phyloP scores from a whole-genome alignment of 164 flowering plant genomes.

The Paratinospora sagittata region DNA sequence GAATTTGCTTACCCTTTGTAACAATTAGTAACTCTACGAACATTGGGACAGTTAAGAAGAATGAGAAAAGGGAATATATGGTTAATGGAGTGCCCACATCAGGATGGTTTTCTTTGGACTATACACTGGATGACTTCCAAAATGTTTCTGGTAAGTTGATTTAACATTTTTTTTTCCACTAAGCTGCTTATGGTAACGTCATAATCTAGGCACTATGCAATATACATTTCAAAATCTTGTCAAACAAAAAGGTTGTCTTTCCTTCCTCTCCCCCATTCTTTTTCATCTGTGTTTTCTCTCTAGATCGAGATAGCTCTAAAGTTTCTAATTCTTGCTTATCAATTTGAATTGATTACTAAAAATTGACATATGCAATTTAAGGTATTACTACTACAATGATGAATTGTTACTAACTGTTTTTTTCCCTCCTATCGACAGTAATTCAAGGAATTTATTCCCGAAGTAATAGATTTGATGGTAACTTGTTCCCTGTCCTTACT shows the following conservation, averaged over 20 bases:
- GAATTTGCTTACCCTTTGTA: slow-evolving; percentile 62
- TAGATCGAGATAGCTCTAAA: no score
- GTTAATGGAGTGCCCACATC: slow-evolving; percentile 50
- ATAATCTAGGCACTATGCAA: no score
- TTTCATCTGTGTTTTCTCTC: no score
- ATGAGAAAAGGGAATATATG: slow-evolving; percentile 24
- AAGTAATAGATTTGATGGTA: slow-evolving; percentile 37
- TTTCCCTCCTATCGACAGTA: slow-evolving; percentile 40
- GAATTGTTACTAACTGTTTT: background rate
- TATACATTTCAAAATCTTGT: no score
- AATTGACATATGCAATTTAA: no score
- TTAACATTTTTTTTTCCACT: background rate
- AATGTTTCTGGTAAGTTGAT: slow-evolving; percentile 46
- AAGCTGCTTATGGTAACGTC: background rate
- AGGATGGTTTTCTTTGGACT: slow-evolving; percentile 83
- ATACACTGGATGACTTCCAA: slow-evolving; percentile 36
- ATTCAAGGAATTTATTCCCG: slow-evolving; percentile 56
- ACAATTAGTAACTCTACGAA: slow-evolving; percentile 44
- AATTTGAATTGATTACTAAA: no score
- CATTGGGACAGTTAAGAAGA: slow-evolving; percentile 15
- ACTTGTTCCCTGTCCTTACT: slow-evolving; percentile 26
- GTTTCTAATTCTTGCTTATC: no score
- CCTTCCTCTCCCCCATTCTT: no score
- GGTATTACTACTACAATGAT: no score
- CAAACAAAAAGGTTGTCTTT: no score